A percentile compares a stretch with the other conserved stretches of the same genome.
These are phyloP conservation scores for Aspergillus sp. DNA, from an alignment of 2,329 filamentous ascomycete species.

Conservation along the genomic window DNA sequence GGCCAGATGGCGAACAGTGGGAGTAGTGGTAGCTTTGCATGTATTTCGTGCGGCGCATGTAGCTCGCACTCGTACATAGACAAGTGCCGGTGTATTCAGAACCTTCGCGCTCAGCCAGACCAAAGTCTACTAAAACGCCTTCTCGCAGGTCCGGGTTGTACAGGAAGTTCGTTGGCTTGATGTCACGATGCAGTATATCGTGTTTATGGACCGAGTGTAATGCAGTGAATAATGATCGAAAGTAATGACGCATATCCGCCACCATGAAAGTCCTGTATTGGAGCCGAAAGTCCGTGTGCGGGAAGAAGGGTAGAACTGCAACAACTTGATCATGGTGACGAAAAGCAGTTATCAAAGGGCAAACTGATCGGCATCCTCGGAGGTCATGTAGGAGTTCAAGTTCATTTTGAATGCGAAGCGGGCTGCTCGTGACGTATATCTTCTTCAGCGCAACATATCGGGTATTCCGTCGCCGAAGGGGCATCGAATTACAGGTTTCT, in stretches of 20 bases:
- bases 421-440: slow-evolving; percentile 97
- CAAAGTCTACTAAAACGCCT: slow-evolving; percentile 97
- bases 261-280: slow-evolving; percentile 92
- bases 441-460: slow-evolving; percentile 98
- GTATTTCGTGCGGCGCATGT: slow-evolving; percentile 60
- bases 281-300: slow-evolving; percentile 84
- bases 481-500: slow-evolving; percentile 31
- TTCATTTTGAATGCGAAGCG: slow-evolving; percentile 90
- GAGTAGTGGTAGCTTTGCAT: slow-evolving; percentile 60
- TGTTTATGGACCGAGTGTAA: slow-evolving; percentile 79
- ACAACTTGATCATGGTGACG: slow-evolving; percentile 91
- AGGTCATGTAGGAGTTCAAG: slow-evolving; percentile 90
- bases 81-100: slow-evolving; percentile 55
- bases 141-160: slow-evolving; percentile 76
- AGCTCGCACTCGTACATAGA: slow-evolving; percentile 68
- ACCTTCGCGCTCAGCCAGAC: slow-evolving; percentile 83
- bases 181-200: slow-evolving; percentile 87
- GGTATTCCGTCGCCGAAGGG: slow-evolving; percentile 50
- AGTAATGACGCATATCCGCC: slow-evolving; percentile 83
- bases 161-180: slow-evolving; percentile 97
- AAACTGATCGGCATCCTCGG: slow-evolving; percentile 78
- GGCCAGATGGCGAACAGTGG: slow-evolving; percentile 42
- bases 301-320: slow-evolving; percentile 91
- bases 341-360: slow-evolving; percentile 96
- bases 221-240: slow-evolving; percentile 83